Conservation (phyloP, 139 green algal species). For the Coccomyxa sp. region DNA sequence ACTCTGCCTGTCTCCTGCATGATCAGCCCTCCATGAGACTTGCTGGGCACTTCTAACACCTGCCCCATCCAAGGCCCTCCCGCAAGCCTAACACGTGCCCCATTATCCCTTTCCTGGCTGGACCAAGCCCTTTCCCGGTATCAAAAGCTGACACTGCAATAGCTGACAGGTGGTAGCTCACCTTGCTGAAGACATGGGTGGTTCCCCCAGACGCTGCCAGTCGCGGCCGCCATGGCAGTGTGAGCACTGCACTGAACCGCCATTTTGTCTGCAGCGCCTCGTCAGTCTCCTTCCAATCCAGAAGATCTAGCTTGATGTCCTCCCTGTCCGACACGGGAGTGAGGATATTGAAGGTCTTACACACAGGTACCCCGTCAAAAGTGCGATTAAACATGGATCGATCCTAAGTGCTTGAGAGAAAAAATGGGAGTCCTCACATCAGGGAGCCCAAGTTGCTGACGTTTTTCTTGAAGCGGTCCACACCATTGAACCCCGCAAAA, state of each 20-base stretch:
- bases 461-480: slow-evolving; percentile 78
- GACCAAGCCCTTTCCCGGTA: background rate
- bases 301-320: slow-evolving; percentile 68
- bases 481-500: slow-evolving; percentile 48
- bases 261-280: slow-evolving; percentile 45
- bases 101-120: background rate
- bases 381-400: background rate
- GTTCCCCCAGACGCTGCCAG: slow-evolving; percentile 63
- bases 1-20: slow-evolving; percentile 39
- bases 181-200: slow-evolving; percentile 57
- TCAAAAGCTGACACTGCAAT: background rate
- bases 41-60: background rate
- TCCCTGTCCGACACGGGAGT: slow-evolving; percentile 14
- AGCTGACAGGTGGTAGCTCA: background rate
- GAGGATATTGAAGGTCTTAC: background rate
- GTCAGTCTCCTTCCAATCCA: slow-evolving; percentile 44
- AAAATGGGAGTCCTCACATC: slow-evolving; percentile 34
- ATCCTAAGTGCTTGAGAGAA: background rate
- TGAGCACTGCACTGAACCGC: slow-evolving; percentile 56
- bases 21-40: background rate
- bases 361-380: background rate
- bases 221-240: slow-evolving; percentile 57
- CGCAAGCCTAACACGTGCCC: too few species aligned
- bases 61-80: background rate
- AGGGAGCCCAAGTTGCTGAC: slow-evolving; percentile 76